Conservation (phyloP, 2,329 filamentous ascomycete species). For the Scedosporium aurantiacum region DNA sequence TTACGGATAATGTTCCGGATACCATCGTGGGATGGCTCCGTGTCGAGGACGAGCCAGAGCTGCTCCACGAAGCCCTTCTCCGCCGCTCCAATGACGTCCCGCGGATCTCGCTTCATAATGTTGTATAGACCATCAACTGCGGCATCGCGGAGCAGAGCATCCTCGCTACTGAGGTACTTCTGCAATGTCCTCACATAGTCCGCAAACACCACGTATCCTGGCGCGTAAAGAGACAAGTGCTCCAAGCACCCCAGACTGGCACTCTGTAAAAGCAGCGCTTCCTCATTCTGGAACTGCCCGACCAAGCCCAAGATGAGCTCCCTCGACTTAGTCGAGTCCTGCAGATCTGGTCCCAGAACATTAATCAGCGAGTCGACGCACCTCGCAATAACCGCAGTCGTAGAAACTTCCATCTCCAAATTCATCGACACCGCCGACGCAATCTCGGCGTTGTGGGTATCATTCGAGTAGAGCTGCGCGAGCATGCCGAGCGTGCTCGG, state of each 20-base stretch:
- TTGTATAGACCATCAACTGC: conserved; percentile 86
- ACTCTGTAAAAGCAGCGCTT: conserved; percentile 57
- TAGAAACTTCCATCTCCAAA: conserved; percentile 74
- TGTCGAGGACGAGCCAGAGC: conserved; percentile 81
- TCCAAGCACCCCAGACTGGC: conserved; percentile 78
- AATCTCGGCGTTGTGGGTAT: conserved; percentile 82
- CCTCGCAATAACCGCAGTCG: conserved; percentile 70
- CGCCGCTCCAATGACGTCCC: conserved; percentile 68
- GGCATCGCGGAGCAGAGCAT: conserved; percentile 60
- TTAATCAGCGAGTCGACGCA: conserved; percentile 95
- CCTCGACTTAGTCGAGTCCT: conserved; percentile 83
- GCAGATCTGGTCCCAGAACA: conserved; percentile 86
- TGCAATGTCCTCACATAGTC: conserved; percentile 79
- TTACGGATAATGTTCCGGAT: conserved; percentile 82
- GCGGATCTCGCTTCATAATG: conserved; percentile 84
- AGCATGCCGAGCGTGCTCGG: conserved; percentile 87
- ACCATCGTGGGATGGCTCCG: conserved; percentile 61
- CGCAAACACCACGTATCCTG: conserved; percentile 71
- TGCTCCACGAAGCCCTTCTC: conserved; percentile 76
- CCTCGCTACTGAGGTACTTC: conserved; percentile 59
- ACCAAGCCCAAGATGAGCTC: conserved; percentile 85
- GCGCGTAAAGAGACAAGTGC: conserved; percentile 84
- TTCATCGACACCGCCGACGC: conserved; percentile 76
- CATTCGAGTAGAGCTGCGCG: conserved; percentile 81
- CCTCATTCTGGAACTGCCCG: conserved; percentile 67